Percentiles rank a stretch among this genome's conserved stretches.
Conservation (phyloP, 345 rosid genomes). For the Salix brachista region DNA sequence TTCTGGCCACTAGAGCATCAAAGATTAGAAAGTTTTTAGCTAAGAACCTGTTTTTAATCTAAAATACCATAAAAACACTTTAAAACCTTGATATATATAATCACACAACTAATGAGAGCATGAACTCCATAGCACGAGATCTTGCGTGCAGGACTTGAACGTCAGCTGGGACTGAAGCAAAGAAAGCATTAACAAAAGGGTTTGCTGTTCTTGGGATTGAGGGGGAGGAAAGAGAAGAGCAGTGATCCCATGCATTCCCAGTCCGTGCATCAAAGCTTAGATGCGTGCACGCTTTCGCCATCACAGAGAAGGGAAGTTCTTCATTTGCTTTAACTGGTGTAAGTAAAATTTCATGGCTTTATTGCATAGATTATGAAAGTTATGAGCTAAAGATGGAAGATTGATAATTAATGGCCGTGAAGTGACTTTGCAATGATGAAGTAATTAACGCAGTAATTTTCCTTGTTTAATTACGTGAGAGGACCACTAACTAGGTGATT, state of each 20-base stretch:
- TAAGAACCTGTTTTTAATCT: no score
- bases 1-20: no score
- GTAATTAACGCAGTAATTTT: background rate
- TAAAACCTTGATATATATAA: no score
- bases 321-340: background rate
- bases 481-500: background rate
- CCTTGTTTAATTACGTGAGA: background rate
- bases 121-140: background rate
- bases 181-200: background rate
- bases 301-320: background rate
- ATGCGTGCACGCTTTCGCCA: constrained; percentile 10
- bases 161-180: background rate
- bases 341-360: background rate
- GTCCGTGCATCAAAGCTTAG: background rate
- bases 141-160: background rate
- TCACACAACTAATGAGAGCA: background rate
- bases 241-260: background rate
- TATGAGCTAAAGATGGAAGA: background rate
- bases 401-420: background rate
- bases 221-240: background rate
- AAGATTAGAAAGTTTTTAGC: no score
- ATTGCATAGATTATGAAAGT: background rate
- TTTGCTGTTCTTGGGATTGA: background rate
- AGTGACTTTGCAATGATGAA: background rate
- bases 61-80: no score